phyloP scores from a whole-genome alignment of 2,329 filamentous ascomycete species.

The Fusarium sp. region DNA sequence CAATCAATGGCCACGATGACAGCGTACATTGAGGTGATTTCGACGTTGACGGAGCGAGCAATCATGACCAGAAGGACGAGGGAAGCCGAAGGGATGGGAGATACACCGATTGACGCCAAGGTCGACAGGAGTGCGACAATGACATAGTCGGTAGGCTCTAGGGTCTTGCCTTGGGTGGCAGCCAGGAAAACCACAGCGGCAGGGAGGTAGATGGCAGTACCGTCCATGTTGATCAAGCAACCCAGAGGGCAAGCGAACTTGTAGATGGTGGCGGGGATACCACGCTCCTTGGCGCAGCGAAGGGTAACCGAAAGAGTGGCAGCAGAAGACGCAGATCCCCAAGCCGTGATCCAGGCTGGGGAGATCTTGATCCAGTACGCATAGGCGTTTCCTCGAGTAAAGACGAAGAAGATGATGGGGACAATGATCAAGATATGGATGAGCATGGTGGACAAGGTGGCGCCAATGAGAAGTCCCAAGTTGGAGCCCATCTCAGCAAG shows the following conservation, averaged over 20 bases:
- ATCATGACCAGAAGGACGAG: slow-evolving; percentile 65
- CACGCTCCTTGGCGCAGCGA: slow-evolving; percentile 52
- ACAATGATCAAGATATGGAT: slow-evolving; percentile 60
- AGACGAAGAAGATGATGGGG: slow-evolving; percentile 55
- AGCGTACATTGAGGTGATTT: slow-evolving; percentile 61
- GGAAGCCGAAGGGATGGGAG: slow-evolving; percentile 63
- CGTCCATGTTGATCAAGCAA: slow-evolving; percentile 63
- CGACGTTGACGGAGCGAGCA: slow-evolving; percentile 56
- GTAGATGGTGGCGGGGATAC: slow-evolving; percentile 56
- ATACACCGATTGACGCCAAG: slow-evolving; percentile 63
- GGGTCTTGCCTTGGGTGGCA: slow-evolving; percentile 58
- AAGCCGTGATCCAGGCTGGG: slow-evolving; percentile 65
- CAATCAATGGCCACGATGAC: slow-evolving; percentile 66
- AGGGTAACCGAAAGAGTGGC: slow-evolving; percentile 64
- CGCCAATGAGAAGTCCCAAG: slow-evolving; percentile 62
- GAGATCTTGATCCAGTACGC: slow-evolving; percentile 59
- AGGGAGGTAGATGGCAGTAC: slow-evolving; percentile 67
- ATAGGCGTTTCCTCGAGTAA: slow-evolving; percentile 60
- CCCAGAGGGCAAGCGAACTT: slow-evolving; percentile 62
- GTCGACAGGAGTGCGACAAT: slow-evolving; percentile 62
- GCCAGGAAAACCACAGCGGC: slow-evolving; percentile 64
- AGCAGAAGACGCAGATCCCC: slow-evolving; percentile 64
- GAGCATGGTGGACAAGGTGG: slow-evolving; percentile 57
- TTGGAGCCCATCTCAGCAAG: slow-evolving; percentile 60
- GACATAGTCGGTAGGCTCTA: slow-evolving; percentile 59